Evolutionary conservation across 2,329 filamentous ascomycete genomes (phyloP), one percentile per base, ranked within the genome.

Genomic region (Periconia sp.): DNA sequence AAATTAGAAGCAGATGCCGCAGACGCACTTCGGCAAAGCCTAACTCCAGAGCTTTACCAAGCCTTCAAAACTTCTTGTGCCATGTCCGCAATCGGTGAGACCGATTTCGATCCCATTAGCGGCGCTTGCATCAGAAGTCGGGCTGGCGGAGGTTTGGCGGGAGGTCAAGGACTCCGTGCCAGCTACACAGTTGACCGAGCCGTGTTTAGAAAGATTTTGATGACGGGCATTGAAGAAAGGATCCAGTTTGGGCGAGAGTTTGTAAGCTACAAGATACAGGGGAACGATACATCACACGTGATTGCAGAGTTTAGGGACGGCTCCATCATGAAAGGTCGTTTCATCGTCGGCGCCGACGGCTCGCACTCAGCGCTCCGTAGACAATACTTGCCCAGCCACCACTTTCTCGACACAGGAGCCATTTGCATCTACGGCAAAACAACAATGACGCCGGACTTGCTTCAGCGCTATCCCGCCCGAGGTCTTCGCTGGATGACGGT

Each of bases 341-440:
- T 52, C 4, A 36, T 75, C 8, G 57, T 76, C n/a, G 73, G 73
- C 16, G 65, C 68, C 10, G 73, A 76, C 30, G 73, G 73, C 5
- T 22, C 42, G 7, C 34, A 28, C 29, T 46, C 42, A 1, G 34
- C 33, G 17, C 42, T 50, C 6, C 42, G 42, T 18, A 46, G 40
- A 23, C 46, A 50, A 15, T 40, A n/a, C n/a, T n/a, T n/a, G n/a
- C 73, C 73, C 1, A 37, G 61, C 1, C 60, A 65, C 24, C 46
- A 56, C 15, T 43, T 63, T 4, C 35, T 76, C 4, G 73, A 77
- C 45, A 72, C 72, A 0, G 59, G 65, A 7, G 62, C 63, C 12
- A 56, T 69, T 9, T 65, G 66, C 18, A 60, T 76, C 9, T 76
- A 70, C 37, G 72, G 72, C 15, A 74, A 72, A 46, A 73, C 72